phyloP scores from a whole-genome alignment of 2,329 filamentous ascomycete species.

The Herpotrichia juniperi region DNA sequence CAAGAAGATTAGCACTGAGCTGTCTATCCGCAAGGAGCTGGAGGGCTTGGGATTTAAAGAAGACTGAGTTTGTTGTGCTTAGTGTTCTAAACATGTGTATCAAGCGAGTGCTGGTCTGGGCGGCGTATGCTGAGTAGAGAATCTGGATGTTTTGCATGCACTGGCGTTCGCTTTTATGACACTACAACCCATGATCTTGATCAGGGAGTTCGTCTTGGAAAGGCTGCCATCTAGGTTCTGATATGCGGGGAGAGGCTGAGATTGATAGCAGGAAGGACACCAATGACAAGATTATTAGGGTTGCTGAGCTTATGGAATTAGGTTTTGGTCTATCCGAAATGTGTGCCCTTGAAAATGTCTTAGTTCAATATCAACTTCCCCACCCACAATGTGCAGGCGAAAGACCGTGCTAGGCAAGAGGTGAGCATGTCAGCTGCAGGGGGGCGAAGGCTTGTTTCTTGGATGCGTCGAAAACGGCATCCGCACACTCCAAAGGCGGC shows the following conservation, averaged over 20 bases:
- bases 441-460: too few species aligned
- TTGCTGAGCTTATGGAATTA: background rate
- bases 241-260: background rate
- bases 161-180: background rate
- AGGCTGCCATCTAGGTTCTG: background rate
- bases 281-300: background rate
- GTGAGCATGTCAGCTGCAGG: too few species aligned
- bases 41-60: conserved; percentile 59
- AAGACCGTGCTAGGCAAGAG: too few species aligned
- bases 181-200: background rate
- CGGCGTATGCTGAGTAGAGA: background rate
- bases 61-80: conserved; percentile 8
- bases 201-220: background rate
- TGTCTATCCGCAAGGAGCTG: conserved; percentile 82
- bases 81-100: background rate
- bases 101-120: background rate
- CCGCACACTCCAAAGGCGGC: too few species aligned
- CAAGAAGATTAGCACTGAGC: conserved; percentile 95
- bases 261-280: background rate
- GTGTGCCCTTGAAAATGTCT: too few species aligned
- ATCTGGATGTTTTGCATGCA: background rate
- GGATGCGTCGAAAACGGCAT: too few species aligned
- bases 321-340: too few species aligned
- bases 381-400: too few species aligned
- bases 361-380: too few species aligned